Percentiles rank a stretch among this genome's conserved stretches.
Evolutionary conservation across 1,284 basidiomycete genomes (phyloP).

Genomic region (Cryptococcus sp.): DNA sequence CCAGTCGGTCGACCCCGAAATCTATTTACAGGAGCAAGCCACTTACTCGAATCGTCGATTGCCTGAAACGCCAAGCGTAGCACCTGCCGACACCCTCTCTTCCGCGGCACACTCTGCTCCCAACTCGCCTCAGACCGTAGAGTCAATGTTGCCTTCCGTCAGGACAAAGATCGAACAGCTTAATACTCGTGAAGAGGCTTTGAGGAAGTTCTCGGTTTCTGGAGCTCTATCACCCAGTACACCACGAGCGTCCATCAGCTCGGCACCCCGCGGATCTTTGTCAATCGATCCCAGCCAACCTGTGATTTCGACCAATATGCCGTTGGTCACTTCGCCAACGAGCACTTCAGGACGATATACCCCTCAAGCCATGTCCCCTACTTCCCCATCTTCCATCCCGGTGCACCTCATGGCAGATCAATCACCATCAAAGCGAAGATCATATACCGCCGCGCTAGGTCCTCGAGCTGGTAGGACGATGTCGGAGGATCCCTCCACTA

Average conservation of each 20-base stretch:
- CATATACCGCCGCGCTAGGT: slow-evolving; percentile 33
- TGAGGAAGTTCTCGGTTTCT: slow-evolving; percentile 36
- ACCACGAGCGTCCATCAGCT: neutral
- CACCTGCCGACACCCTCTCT: neutral
- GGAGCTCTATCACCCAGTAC: slow-evolving; percentile 5
- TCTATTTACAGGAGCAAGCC: slow-evolving; percentile 1
- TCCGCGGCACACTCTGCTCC: neutral
- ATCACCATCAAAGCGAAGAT: slow-evolving; percentile 11
- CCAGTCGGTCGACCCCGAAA: slow-evolving; percentile 1
- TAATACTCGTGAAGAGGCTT: slow-evolving; percentile 36
- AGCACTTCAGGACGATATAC: neutral
- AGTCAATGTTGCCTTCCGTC: slow-evolving; percentile 29
- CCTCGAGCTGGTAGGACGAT: slow-evolving; percentile 13
- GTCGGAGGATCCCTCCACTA: slow-evolving; percentile 7
- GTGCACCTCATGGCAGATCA: neutral
- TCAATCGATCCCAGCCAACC: neutral
- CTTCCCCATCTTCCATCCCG: neutral
- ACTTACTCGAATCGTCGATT: no score
- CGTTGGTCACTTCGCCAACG: neutral
- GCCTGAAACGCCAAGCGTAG: no score
- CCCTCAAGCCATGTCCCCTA: neutral
- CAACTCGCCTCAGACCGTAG: neutral
- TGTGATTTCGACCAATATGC: neutral
- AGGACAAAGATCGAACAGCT: slow-evolving; percentile 37
- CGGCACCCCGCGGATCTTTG: neutral